A percentile compares a stretch with the other conserved stretches of the same genome.
Evolutionary conservation across 768 basidiomycete species (phyloP).

Genomic region (Termitomyces sp.): DNA sequence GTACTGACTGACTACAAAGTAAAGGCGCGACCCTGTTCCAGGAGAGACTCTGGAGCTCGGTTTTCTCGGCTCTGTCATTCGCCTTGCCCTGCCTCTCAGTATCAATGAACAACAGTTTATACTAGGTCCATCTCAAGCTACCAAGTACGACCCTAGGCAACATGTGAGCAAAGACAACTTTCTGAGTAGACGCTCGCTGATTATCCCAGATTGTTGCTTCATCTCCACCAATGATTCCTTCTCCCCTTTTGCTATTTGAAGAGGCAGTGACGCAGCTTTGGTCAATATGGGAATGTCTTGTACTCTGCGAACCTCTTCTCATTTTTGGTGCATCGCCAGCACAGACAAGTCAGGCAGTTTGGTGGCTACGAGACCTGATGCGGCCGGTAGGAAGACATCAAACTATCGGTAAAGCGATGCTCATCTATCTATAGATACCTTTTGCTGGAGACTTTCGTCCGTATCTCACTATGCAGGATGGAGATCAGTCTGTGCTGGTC

Average conservation of each 20-base stretch:
- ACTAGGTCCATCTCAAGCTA: conserved; percentile 45
- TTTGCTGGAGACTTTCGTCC: conserved; percentile 84
- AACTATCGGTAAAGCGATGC: background rate
- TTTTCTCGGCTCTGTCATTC: conserved; percentile 75
- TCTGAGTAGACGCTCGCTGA: conserved; percentile 3
- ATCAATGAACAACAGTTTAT: conserved; percentile 72
- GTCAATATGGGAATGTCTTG: conserved; percentile 92
- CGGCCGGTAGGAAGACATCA: conserved; percentile 54
- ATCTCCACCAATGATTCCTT: conserved; percentile 52
- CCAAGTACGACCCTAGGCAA: conserved; percentile 46
- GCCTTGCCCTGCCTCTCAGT: conserved; percentile 65
- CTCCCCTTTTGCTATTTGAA: conserved; percentile 59
- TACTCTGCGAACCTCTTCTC: conserved; percentile 87
- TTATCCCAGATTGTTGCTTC: conserved; percentile 63
- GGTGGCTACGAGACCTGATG: conserved; percentile 88
- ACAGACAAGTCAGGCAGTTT: conserved; percentile 81
- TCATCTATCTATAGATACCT: conserved; percentile 54
- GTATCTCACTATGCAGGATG: conserved; percentile 95
- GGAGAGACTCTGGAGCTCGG: conserved; percentile 75
- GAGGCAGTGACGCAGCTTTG: conserved; percentile 63
- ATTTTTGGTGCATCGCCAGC: conserved; percentile 79
- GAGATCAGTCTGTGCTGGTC: conserved; percentile 71
- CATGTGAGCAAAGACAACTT: conserved; percentile 39
- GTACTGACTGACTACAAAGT: conserved; percentile 35
- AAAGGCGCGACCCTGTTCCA: conserved; percentile 74